Base-by-base conservation (phyloP, 306 rosid species). In the Cicer chorassanicum region DNA sequence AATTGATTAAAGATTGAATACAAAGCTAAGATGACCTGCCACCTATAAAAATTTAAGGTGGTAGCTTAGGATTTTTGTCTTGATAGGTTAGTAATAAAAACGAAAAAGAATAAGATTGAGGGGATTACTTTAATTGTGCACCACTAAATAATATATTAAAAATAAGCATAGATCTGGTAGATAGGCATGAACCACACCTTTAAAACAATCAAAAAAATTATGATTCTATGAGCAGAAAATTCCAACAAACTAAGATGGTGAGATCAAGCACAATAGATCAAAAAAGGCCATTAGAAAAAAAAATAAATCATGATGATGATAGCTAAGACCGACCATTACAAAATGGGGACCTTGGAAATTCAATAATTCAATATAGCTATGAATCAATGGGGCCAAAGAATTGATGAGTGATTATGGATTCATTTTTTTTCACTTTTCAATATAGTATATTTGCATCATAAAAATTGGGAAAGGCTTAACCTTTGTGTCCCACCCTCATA, bases 161-260 rank as follows among this genome's bases (percentile, higher is more conserved):
- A 67, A 48, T 29, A 72, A 66, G 18, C 65, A 40, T 53, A 63
- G 82, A 70, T 70, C 46, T 21, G 24, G 68, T 77, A n/a, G 72
- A 84, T 76, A 50, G 76, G 49, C 79, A 29, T 72, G 67, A 77
- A 54, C 39, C 75, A 73, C 84, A 54, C 38, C 48, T 45, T 72
- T 6, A 15, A 56, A 68, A 14, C 39, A 84, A 42, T 65, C 9
- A 51, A 14, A 72, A 45, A 57, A 70, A n/a, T 39, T 15, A 49
- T 80, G 84, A 83, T 83, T 84, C 87, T 80, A 43, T 11, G 13
- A 43, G 42, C 44, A 84, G 74, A 84, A 84, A 84, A 72, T 65
- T 72, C 82, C 82, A 84, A 61, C 10, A 34, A 19, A 48, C 80
- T 72, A 80, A 19, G 21, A 42, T 19, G 49, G 57, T 68, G 82